These are phyloP conservation scores for Pleurotus eryngii DNA, from an alignment of 768 basidiomycete species.

Conservation along the genomic window DNA sequence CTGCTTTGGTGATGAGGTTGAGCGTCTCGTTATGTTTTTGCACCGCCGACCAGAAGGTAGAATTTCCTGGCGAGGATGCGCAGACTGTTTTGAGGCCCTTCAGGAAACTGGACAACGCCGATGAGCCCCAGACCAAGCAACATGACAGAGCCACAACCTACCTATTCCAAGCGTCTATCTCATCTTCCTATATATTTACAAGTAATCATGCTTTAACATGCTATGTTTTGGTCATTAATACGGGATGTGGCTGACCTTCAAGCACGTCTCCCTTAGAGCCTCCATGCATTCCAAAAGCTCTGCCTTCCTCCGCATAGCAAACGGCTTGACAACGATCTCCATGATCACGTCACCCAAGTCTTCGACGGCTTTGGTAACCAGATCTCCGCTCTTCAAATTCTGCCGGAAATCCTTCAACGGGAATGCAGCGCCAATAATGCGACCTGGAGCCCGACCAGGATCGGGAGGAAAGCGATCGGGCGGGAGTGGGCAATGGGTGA, in stretches of 20 bases:
- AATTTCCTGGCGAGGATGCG: slow-evolving; percentile 52
- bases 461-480: slow-evolving; percentile 48
- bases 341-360: slow-evolving; percentile 70
- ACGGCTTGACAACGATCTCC: slow-evolving; percentile 69
- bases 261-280: slow-evolving; percentile 60
- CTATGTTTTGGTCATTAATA: too few relatives aligned
- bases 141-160: slow-evolving; percentile 19
- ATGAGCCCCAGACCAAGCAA: not conserved
- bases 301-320: slow-evolving; percentile 59
- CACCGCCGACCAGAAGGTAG: slow-evolving; percentile 64
- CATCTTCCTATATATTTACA: slow-evolving; percentile 62
- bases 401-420: slow-evolving; percentile 77
- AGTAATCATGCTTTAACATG: too few relatives aligned
- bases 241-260: slow-evolving; percentile 43
- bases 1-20: slow-evolving; percentile 59
- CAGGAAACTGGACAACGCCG: slow-evolving; percentile 48
- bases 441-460: slow-evolving; percentile 56
- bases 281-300: slow-evolving; percentile 77
- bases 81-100: slow-evolving; percentile 56
- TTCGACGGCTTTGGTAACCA: slow-evolving; percentile 82
- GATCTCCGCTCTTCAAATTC: slow-evolving; percentile 69
- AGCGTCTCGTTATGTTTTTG: slow-evolving; percentile 46
- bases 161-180: slow-evolving; percentile 81
- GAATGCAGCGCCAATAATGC: slow-evolving; percentile 71
- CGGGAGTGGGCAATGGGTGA: slow-evolving; percentile 48